Conservation (phyloP, 495 filamentous ascomycete genomes). For the Hypoxylon fuscum region DNA sequence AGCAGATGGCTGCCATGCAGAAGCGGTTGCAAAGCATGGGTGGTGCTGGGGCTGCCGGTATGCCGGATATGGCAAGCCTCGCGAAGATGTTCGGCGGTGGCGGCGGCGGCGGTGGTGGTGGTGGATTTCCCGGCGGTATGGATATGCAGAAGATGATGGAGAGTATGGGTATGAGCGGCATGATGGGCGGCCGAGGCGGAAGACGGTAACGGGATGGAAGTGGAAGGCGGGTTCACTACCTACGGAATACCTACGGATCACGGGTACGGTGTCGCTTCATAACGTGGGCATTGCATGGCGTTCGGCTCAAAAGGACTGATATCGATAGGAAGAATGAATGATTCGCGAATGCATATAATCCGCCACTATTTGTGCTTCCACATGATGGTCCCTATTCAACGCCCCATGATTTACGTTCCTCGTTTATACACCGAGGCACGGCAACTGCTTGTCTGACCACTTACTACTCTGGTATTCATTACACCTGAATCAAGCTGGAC, state of each 20-base stretch:
- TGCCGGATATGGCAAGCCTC: constrained; percentile 82
- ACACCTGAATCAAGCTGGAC: too few relatives aligned
- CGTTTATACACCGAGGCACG: too few relatives aligned
- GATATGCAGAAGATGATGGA: constrained; percentile 87
- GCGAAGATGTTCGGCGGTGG: constrained; percentile 84
- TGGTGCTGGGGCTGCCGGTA: constrained; percentile 66
- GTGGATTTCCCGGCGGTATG: constrained; percentile 68
- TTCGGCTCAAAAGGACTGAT: constrained; percentile 40
- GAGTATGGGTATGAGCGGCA: constrained; percentile 77
- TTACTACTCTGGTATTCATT: too few relatives aligned
- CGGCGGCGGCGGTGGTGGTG: constrained; percentile 64
- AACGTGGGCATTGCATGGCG: constrained; percentile 40
- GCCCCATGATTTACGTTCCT: too few relatives aligned
- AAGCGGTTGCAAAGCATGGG: constrained; percentile 94
- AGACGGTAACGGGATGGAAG: constrained; percentile 37
- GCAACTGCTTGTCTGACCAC: too few relatives aligned
- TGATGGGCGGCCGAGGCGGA: constrained; percentile 46
- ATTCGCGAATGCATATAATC: too few relatives aligned
- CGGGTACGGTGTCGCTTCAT: constrained; percentile 25
- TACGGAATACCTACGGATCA: constrained; percentile 28
- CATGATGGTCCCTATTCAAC: too few relatives aligned
- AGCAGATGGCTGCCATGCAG: constrained; percentile 98
- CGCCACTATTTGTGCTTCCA: too few relatives aligned
- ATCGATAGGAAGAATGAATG: too few relatives aligned
- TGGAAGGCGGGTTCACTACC: constrained; percentile 12